These are phyloP conservation scores for Houttuynia cordata DNA, from an alignment of 164 flowering plant species.

Conservation along the genomic window DNA sequence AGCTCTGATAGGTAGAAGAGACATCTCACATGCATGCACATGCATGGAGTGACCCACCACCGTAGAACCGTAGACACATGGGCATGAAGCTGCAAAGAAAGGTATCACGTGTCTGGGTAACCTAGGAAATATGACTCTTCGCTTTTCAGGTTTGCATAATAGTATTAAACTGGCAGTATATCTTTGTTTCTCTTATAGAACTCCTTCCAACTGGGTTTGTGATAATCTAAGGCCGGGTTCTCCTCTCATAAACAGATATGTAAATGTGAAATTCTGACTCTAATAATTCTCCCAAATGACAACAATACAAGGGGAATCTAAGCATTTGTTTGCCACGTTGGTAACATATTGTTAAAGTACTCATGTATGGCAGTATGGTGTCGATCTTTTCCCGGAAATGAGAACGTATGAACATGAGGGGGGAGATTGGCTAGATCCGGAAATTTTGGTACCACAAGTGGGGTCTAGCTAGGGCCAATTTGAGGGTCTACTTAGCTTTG, in stretches of 20 bases:
- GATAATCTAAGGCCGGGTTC: too few species aligned
- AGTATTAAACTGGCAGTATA: too few species aligned
- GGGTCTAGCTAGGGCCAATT: background rate
- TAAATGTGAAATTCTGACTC: too few species aligned
- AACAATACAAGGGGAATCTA: too few species aligned
- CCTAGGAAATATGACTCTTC: background rate
- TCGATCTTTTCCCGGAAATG: background rate
- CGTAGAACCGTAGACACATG: background rate
- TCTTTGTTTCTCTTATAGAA: too few species aligned
- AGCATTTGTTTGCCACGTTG: too few species aligned
- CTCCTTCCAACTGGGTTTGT: background rate
- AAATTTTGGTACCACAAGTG: conserved; percentile 19
- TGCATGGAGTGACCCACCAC: conserved; percentile 39
- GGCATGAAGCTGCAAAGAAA: background rate
- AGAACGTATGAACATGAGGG: background rate
- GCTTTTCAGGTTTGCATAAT: background rate
- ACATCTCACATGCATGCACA: conserved; percentile 84
- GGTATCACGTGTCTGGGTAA: conserved; percentile 1
- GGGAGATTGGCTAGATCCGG: conserved; percentile 37
- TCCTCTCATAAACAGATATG: too few species aligned
- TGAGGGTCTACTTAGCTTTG: conserved; percentile 2
- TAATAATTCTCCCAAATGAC: too few species aligned
- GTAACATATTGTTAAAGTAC: too few species aligned
- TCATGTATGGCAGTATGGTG: background rate
- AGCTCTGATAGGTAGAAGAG: conserved; percentile 8